Evolutionary conservation across 1,139 yeast species (phyloP).

Genomic region (Eremothecium sinecaudum): DNA sequence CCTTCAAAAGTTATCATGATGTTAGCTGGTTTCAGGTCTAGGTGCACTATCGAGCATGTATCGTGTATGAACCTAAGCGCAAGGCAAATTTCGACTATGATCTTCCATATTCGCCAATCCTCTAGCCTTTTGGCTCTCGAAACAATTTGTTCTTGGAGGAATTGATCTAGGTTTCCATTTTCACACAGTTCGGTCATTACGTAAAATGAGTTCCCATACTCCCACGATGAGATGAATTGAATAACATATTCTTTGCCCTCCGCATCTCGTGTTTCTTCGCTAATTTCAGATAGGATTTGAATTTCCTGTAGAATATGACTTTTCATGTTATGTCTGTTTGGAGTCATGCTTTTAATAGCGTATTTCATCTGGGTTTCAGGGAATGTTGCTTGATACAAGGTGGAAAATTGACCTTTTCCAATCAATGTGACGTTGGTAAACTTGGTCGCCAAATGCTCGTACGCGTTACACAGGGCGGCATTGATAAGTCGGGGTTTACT

Average conservation of each 20-base stretch:
- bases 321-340: constrained; percentile 24
- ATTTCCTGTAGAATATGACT: constrained; percentile 36
- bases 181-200: constrained; percentile 95
- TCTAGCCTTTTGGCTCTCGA: constrained; percentile 46
- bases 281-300: constrained; percentile 23
- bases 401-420: constrained; percentile 83
- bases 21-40: constrained; percentile 92
- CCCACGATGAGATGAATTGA: constrained; percentile 82
- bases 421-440: constrained; percentile 64
- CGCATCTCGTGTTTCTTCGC: constrained; percentile 36
- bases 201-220: constrained; percentile 54
- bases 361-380: constrained; percentile 46
- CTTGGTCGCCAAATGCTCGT: constrained; percentile 47
- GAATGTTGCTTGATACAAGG: constrained; percentile 69
- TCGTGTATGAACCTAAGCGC: constrained; percentile 79
- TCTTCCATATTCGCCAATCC: constrained; percentile 97
- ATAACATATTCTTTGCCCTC: constrained; percentile 78
- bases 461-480: constrained; percentile 21
- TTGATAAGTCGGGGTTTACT: constrained; percentile 7
- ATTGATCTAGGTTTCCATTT: constrained; percentile 79
- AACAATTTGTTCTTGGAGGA: constrained; percentile 74
- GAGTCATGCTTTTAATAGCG: constrained; percentile 79
- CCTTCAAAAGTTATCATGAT: constrained; percentile 94
- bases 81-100: constrained; percentile 65
- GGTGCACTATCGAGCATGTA: constrained; percentile 61